These are phyloP conservation scores for Gaeumannomyces tritici DNA, from an alignment of 2,329 filamentous ascomycete genomes.

Conservation along the genomic window DNA sequence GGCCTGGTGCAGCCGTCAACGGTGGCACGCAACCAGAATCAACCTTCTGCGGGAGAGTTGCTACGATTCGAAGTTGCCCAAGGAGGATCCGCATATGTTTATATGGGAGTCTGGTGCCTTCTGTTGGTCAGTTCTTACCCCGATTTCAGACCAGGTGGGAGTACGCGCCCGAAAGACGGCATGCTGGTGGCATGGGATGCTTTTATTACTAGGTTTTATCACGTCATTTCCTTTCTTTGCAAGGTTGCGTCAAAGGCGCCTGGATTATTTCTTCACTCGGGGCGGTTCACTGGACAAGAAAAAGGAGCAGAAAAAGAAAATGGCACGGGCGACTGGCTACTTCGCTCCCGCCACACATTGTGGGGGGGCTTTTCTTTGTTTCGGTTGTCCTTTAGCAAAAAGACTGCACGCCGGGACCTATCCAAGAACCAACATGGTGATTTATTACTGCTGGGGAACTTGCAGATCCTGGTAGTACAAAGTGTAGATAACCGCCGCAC, in stretches of 20 bases:
- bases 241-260: neutral
- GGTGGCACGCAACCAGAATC: neutral
- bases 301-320: slow-evolving; percentile 3
- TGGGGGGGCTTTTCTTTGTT: neutral
- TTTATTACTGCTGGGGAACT: neutral
- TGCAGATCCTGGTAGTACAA: neutral
- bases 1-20: neutral
- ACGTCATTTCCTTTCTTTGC: neutral
- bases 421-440: neutral
- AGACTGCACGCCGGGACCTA: neutral
- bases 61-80: neutral
- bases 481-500: neutral
- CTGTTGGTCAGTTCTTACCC: neutral
- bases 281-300: slow-evolving; percentile 1
- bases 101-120: neutral
- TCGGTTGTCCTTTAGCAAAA: neutral
- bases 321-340: neutral
- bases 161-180: neutral
- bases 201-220: neutral
- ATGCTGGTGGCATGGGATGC: neutral
- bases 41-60: neutral
- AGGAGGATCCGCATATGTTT: neutral
- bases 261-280: neutral
- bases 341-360: neutral
- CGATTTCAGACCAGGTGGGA: neutral